Base-by-base conservation (phyloP, 805 yeast genomes). In the Saturnispora quitensis region DNA sequence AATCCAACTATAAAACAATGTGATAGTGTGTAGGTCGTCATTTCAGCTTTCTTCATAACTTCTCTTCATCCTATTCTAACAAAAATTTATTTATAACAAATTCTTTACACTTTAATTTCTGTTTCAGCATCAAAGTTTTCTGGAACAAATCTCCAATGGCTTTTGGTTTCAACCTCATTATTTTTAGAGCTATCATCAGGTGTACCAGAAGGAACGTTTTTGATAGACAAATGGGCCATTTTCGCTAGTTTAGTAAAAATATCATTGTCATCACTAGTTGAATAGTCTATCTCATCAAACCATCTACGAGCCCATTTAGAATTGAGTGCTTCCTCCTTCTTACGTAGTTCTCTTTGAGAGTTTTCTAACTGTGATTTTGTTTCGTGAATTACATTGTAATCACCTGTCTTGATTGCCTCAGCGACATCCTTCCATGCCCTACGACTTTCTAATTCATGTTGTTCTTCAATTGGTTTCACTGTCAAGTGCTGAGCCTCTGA, bases 341-440 rank as follows among this genome's bases (percentile, higher is more conserved):
- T 81, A 65, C 98, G 80, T 68, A 84, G 64, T 45, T 80, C 89
- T 64, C 99, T 82, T 73, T 91, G 97, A 24, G 73, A 77, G 62
- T 86, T 84, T 72, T 91, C 99, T 58, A 93, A 76, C 63, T 73
- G 70, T 15, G 89, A 73, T 73, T 91, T 91, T 62, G 85, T 86
- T 56, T 73, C 71, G 63, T 83, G 82, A 58, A 91, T 89, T 56
- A 76, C 68, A 59, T 86, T 87, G 69, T 78, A 88, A 66, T 89
- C 84, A 44, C 91, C 86, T 22, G 70, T 68, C 53, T 75, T 79
- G 60, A 89, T 85, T 15, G 98, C 98, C 9, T 76, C 87, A 0
- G 97, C 96, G 25, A 93, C 98, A 57, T 82, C 78, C 48, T 65
- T 61, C 99, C 99, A 91, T 13, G 97, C 97, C 60, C 73, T 80